Conservation (phyloP, 306 rosid genomes). For the Glycine tomentella region DNA sequence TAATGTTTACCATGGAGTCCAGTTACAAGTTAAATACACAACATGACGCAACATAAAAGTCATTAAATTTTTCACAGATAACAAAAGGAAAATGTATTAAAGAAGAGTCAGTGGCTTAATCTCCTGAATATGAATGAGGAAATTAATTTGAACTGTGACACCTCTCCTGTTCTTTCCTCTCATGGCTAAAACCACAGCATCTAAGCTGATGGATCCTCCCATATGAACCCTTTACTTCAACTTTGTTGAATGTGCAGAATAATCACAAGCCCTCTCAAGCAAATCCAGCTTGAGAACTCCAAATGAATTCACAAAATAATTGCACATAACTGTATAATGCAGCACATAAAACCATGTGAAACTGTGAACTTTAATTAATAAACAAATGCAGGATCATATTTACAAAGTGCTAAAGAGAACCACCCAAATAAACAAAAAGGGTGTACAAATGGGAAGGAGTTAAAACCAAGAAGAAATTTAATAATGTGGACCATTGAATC, state of each 20-base stretch:
- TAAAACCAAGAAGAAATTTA: constrained; percentile 20
- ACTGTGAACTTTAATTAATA: background rate
- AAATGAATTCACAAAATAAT: constrained; percentile 30
- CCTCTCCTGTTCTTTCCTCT: constrained; percentile 66
- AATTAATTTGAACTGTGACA: constrained; percentile 60
- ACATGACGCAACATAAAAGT: background rate
- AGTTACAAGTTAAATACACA: constrained; percentile 30
- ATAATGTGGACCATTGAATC: constrained; percentile 44
- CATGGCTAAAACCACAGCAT: constrained; percentile 67
- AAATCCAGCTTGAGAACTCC: constrained; percentile 19
- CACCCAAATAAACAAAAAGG: constrained; percentile 1
- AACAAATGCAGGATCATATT: constrained; percentile 54
- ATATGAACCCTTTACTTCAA: constrained; percentile 43
- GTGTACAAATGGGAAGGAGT: background rate
- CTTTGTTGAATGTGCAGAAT: constrained; percentile 25
- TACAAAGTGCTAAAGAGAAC: constrained; percentile 9
- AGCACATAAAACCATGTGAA: constrained; percentile 12
- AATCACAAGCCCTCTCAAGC: constrained; percentile 45
- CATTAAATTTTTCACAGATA: background rate
- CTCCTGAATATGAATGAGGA: constrained; percentile 68
- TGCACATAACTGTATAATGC: constrained; percentile 1
- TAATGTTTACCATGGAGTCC: constrained; percentile 44
- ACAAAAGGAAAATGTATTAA: constrained; percentile 4
- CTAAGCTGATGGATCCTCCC: constrained; percentile 19
- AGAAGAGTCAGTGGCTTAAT: constrained; percentile 51